Base-by-base conservation (phyloP, 371 early-diverging fungal species). In the Mucor sp. region DNA sequence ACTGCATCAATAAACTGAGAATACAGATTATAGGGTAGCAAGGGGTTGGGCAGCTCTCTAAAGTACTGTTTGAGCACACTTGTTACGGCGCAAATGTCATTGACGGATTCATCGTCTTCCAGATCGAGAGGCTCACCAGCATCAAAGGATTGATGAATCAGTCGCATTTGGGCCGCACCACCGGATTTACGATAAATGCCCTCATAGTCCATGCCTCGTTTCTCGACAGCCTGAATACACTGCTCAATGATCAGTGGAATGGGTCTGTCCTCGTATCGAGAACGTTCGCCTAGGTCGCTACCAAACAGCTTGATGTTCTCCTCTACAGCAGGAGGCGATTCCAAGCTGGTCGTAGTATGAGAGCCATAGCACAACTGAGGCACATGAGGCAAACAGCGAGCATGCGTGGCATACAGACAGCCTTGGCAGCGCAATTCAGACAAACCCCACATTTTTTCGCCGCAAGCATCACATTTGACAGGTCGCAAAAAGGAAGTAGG, bases 111-210 rank as follows among this genome's bases (percentile, higher is more conserved):
- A 8, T 81, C 73, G 58, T 87, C 83, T 56, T 76, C 78, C 19
- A 93, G 63, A 64, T 89, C 82, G 12, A 87, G 68, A 1, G 81
- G 68, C 17, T 78, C 75, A 9, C 81, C 84, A 19, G 39, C 27
- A 33, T 89, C 84, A 62, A 86, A 83, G 6, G 82, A 70, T 0
- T 69, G 71, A 48, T 87, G 90, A 43, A 94, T 85, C 15, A 80
- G 71, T 50, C 88, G 74, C 77, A 94, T 90, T 62, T 95, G 95
- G n/a, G 88, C 89, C 6, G 91, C 85, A 60, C 94, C 94, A 1
- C 96, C 97, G 0, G 95, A 93, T 72, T 95, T 94, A 48, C 97
- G 92, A 73, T 97, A 97, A 30, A 97, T 93, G 21, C 97, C 97
- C 78, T 95, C 97, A 66, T 87, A 85, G n/a, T 86, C 83, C 85